Conservation (phyloP, 1,139 yeast species). For the Taphrina pruni region DNA sequence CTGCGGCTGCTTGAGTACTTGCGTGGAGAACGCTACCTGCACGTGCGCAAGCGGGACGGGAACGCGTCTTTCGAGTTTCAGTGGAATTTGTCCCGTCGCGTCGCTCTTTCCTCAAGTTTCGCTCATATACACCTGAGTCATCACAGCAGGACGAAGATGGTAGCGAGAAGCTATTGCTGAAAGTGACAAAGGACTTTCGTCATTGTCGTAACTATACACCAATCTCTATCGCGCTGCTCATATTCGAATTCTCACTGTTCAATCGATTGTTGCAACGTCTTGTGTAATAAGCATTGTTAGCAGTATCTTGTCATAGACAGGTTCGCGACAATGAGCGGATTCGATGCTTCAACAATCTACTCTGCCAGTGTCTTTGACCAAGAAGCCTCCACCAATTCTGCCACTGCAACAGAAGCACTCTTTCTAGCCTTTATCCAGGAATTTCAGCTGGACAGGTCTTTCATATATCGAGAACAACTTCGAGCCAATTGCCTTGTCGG, state of each 20-base stretch:
- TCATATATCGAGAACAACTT: conserved; percentile 82
- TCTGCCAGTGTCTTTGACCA: conserved; percentile 39
- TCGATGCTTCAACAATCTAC: conserved; percentile 36
- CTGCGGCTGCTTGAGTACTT: no score
- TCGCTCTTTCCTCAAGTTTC: background rate
- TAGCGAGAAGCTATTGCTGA: no score
- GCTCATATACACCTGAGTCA: no score
- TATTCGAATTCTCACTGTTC: no score
- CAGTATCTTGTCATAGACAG: no score
- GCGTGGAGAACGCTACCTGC: background rate
- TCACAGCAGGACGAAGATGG: no score
- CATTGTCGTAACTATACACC: no score
- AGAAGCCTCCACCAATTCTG: conserved; percentile 29
- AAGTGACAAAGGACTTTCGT: no score
- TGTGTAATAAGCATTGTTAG: no score
- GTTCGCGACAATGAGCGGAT: conserved; percentile 23
- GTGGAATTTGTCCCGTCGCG: conserved; percentile 1
- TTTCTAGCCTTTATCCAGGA: conserved; percentile 84
- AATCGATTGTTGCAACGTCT: no score
- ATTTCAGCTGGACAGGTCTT: conserved; percentile 80
- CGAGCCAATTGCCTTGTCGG: conserved; percentile 83
- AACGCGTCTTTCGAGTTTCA: conserved; percentile 3
- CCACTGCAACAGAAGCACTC: conserved; percentile 30
- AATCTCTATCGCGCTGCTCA: no score
- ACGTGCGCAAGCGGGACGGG: background rate